phyloP scores from a whole-genome alignment of 257 asterid genomes.

The Fraxinus excelsior region DNA sequence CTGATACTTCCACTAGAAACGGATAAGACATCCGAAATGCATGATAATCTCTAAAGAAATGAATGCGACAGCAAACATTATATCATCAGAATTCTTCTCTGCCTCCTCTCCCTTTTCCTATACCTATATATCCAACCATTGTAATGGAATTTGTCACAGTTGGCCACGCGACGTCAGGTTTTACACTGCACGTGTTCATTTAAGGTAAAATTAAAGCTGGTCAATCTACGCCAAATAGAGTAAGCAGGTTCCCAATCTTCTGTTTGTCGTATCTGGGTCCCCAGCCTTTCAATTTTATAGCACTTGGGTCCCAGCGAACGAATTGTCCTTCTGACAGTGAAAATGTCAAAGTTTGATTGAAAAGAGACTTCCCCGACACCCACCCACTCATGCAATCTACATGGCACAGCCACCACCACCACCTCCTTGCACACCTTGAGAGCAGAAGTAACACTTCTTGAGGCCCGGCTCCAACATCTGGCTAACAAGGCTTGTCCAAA shows the following conservation, averaged over 20 bases:
- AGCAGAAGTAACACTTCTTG: slow-evolving; percentile 1
- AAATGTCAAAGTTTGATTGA: not conserved
- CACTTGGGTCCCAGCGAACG: not conserved
- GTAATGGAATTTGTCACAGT: no score
- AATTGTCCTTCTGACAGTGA: not conserved
- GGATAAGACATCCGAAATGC: not conserved
- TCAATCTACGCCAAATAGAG: no score
- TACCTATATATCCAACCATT: not conserved
- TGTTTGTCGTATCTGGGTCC: no score
- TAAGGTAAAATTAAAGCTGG: no score
- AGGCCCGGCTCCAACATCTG: slow-evolving; percentile 3
- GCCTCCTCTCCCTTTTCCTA: not conserved
- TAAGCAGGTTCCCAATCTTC: no score
- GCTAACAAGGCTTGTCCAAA: not conserved
- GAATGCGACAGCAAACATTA: not conserved
- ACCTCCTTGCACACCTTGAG: not conserved
- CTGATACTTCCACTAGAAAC: not conserved
- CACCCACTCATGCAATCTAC: not conserved
- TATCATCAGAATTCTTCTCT: no score
- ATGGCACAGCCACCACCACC: not conserved
- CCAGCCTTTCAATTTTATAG: no score
- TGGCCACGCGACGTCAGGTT: no score
- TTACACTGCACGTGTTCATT: no score
- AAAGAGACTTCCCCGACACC: no score
- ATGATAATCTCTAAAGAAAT: not conserved